Evolutionary conservation across 768 basidiomycete species (phyloP), one percentile per base, ranked within the genome.

Genomic region (Amanita phalloides): DNA sequence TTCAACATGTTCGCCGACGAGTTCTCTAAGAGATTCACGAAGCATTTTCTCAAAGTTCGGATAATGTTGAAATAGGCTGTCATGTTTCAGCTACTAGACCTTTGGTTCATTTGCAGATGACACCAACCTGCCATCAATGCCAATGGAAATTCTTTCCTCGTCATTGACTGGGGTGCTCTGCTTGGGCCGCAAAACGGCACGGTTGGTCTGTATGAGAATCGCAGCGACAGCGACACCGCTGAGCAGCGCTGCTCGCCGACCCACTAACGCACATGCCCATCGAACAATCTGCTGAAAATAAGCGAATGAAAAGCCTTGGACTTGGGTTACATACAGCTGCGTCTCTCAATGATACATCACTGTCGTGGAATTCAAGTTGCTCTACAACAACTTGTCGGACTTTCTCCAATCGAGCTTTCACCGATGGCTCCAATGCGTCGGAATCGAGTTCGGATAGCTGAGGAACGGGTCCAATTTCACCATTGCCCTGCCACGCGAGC

Each of bases 221-320:
- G 92, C 81, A 13, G 92, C 92, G 17, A 98, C 77, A 2, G 92
- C 93, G 51, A 86, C 83, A 3, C 84, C 92, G 42, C 92, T 91
- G 53, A 98, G 68, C 20, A 80, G 68, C 36, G 89, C 90, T 0
- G 92, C 94, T 9, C 96, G 78, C 8, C 78, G 77, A 3, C 85
- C 89, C 10, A 98, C 88, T 49, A 90, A 63, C 36, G 75, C 74
- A 58, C 80, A 83, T 3, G 84, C 81, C 83, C 92, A 89, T 30
- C 84, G 79, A 30, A 96, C 84, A 47, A 91, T 78, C 70, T 91
- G 65, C 28, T 14, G 63, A 64, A 48, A 77, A 37, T 52, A n/a
- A 52, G 37, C 23, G 55, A 32, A 2, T 32, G 8, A 54, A 8
- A 17, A n/a, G 3, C 53, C 11, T 35, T 21, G 10, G 26, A 47